Conservation (phyloP, 306 rosid genomes). For the Cicer bijugum region DNA sequence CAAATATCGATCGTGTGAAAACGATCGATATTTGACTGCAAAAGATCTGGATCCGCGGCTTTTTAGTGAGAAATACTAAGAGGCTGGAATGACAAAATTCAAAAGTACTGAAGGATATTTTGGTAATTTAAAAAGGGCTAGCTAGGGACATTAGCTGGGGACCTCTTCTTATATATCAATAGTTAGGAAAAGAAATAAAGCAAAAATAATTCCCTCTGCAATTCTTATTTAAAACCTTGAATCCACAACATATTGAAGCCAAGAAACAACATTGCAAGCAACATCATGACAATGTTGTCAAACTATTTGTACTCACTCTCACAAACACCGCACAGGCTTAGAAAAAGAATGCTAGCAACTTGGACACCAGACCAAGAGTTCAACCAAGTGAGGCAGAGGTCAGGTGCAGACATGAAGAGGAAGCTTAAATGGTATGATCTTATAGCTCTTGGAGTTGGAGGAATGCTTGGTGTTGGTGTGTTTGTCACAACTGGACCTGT, state of each 20-base stretch:
- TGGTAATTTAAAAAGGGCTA: conserved; percentile 51
- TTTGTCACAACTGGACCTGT: conserved; percentile 89
- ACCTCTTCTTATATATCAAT: conserved; percentile 28
- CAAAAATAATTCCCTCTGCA: conserved; percentile 52
- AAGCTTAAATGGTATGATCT: conserved; percentile 84
- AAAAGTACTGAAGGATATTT: conserved; percentile 33
- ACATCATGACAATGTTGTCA: conserved; percentile 51
- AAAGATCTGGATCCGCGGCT: neutral
- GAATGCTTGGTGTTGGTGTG: conserved; percentile 97
- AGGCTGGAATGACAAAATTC: neutral
- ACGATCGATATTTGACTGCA: neutral
- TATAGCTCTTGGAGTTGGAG: conserved; percentile 86
- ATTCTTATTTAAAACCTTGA: conserved; percentile 63
- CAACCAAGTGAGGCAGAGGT: conserved; percentile 84
- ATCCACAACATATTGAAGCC: conserved; percentile 45
- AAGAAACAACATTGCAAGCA: conserved; percentile 48
- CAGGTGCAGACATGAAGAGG: conserved; percentile 94
- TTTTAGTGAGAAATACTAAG: neutral
- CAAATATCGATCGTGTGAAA: neutral
- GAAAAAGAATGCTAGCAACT: conserved; percentile 85
- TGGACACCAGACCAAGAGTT: conserved; percentile 94
- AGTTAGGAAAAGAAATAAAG: conserved; percentile 26
- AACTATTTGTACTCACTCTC: conserved; percentile 67
- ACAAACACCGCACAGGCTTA: conserved; percentile 84
- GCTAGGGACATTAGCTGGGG: conserved; percentile 40